These are phyloP conservation scores for Jaltomata sinuosa DNA, from an alignment of 257 asterid genomes.

Conservation along the genomic window DNA sequence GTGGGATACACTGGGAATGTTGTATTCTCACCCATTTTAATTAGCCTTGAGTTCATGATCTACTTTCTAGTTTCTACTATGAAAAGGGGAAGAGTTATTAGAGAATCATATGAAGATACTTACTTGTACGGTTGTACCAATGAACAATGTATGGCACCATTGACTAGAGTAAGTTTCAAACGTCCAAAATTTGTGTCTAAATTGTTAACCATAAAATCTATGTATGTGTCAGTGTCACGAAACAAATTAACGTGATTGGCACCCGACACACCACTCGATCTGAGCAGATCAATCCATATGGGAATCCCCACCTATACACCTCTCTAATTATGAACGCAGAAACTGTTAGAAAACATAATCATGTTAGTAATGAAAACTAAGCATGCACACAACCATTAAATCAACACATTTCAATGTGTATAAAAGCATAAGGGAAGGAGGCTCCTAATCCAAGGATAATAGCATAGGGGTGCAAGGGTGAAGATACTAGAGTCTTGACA, in stretches of 20 bases:
- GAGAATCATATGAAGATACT: neutral
- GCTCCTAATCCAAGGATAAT: too few species aligned
- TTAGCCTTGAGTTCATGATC: neutral
- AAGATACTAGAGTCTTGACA: too few species aligned
- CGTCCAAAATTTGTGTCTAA: neutral
- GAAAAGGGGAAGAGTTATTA: neutral
- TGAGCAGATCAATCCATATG: too few species aligned
- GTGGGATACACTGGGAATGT: too few species aligned
- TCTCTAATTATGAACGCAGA: too few species aligned
- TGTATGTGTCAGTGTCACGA: neutral
- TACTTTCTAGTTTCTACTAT: neutral
- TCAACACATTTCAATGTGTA: too few species aligned
- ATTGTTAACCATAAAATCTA: neutral
- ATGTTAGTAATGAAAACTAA: neutral
- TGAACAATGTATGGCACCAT: neutral
- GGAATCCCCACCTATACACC: too few species aligned
- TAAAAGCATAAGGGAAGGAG: neutral
- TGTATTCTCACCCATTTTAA: neutral
- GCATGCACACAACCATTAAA: neutral
- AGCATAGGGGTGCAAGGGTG: neutral
- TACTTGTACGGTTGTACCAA: neutral
- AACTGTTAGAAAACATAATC: neutral
- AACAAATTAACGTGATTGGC: too few species aligned
- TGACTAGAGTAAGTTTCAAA: neutral
- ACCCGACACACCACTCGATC: too few species aligned